Conservation (phyloP, 139 green algal species). For the Closterium sp. region DNA sequence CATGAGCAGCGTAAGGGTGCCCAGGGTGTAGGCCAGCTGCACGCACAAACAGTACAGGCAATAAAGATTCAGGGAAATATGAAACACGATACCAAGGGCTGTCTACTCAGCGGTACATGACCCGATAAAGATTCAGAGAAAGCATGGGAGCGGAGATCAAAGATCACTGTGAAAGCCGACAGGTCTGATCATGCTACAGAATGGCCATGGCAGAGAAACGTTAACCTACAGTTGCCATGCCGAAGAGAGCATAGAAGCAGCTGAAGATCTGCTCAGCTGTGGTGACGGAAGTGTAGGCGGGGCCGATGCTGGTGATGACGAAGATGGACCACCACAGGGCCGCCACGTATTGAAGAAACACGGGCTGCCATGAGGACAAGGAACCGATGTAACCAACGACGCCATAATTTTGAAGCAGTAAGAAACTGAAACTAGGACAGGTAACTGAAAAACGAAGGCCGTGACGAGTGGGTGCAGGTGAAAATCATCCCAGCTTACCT, state of each 20-base stretch:
- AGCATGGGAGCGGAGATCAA: neutral
- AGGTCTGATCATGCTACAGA: neutral
- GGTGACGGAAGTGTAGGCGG: slow-evolving; percentile 6
- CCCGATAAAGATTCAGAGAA: neutral
- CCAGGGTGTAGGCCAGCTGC: slow-evolving; percentile 20
- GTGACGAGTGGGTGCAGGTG: no score
- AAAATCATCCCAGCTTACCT: neutral
- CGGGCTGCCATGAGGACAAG: neutral
- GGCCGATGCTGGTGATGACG: slow-evolving; percentile 14
- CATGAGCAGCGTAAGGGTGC: slow-evolving; percentile 7
- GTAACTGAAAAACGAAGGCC: no score
- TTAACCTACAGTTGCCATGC: slow-evolving; percentile 7
- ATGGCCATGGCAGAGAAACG: neutral
- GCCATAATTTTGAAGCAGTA: no score
- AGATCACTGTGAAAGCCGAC: neutral
- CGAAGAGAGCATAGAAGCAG: slow-evolving; percentile 8
- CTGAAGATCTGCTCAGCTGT: slow-evolving; percentile 10
- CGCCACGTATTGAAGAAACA: slow-evolving; percentile 9
- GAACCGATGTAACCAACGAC: no score
- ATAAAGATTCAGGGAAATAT: neutral
- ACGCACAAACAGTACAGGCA: neutral
- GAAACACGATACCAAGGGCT: neutral
- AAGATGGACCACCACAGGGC: slow-evolving; percentile 15
- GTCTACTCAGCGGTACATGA: neutral
- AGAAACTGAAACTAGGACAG: no score